These are phyloP conservation scores for Cystobasidium ongulense DNA, from an alignment of 768 basidiomycete species.

Conservation along the genomic window DNA sequence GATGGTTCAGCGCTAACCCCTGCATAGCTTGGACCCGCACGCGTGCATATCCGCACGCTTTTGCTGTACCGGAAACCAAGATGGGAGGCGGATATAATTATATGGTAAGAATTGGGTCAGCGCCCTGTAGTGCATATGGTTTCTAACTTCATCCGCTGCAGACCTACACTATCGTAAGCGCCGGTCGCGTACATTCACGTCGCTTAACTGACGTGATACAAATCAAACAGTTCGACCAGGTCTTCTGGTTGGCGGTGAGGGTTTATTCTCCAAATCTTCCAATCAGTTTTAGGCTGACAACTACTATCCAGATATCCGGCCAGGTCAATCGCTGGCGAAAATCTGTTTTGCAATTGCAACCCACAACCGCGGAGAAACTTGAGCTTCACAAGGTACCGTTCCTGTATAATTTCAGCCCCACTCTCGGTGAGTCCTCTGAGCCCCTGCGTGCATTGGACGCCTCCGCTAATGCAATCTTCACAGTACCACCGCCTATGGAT, in stretches of 20 bases:
- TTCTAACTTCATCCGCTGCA: not conserved
- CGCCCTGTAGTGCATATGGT: not conserved
- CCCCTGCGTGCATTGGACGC: not conserved
- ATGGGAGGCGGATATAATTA: slow-evolving; percentile 98
- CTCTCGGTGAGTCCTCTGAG: slow-evolving; percentile 18
- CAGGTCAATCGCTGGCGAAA: slow-evolving; percentile 93
- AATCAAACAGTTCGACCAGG: slow-evolving; percentile 86
- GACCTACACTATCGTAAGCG: slow-evolving; percentile 33
- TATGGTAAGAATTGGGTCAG: slow-evolving; percentile 56
- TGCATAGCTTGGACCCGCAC: slow-evolving; percentile 92
- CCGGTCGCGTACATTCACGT: not conserved
- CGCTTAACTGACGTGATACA: slow-evolving; percentile 48
- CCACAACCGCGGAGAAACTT: slow-evolving; percentile 87
- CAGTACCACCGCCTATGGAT: slow-evolving; percentile 87
- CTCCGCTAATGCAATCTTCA: slow-evolving; percentile 40
- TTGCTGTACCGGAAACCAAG: slow-evolving; percentile 90
- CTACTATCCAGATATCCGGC: slow-evolving; percentile 54
- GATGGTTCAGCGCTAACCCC: not conserved
- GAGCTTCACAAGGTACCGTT: slow-evolving; percentile 97
- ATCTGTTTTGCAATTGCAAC: slow-evolving; percentile 62
- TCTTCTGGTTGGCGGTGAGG: slow-evolving; percentile 75
- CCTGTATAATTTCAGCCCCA: slow-evolving; percentile 80
- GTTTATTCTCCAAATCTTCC: not conserved
- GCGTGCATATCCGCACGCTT: slow-evolving; percentile 96
- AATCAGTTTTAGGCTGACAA: not conserved